Percentiles rank a stretch among this genome's conserved stretches.
These are phyloP conservation scores for Biancaea sappan DNA, from an alignment of 306 rosid species.

Conservation along the genomic window DNA sequence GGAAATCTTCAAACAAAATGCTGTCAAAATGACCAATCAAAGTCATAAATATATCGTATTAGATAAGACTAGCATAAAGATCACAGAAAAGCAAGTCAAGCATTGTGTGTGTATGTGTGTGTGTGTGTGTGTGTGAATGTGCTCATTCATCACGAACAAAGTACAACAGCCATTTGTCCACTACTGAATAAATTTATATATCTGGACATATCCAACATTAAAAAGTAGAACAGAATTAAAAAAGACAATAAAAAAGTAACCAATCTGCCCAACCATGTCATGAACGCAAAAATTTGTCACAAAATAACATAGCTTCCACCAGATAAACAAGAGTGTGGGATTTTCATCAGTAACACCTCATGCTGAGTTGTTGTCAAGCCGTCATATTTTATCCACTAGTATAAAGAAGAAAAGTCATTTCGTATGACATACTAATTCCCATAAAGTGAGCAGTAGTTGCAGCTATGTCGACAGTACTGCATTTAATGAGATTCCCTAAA, in stretches of 20 bases:
- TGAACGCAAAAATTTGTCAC: constrained; percentile 11
- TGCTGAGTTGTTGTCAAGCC: not conserved
- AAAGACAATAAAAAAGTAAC: constrained; percentile 48
- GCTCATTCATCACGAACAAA: constrained; percentile 35
- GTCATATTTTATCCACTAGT: constrained; percentile 37
- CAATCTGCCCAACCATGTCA: constrained; percentile 44
- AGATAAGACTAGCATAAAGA: constrained; percentile 44
- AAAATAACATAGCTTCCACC: constrained; percentile 25
- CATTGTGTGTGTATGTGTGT: constrained; percentile 40
- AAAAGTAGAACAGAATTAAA: constrained; percentile 42
- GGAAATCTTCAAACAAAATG: constrained; percentile 86
- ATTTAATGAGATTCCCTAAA: not conserved
- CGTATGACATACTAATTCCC: constrained; percentile 30
- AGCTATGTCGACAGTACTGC: constrained; percentile 26
- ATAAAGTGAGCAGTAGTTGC: constrained; percentile 19
- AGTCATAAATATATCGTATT: constrained; percentile 26
- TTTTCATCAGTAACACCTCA: constrained; percentile 15
- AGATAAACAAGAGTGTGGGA: constrained; percentile 33
- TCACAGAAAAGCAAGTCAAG: constrained; percentile 36
- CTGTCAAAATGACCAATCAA: constrained; percentile 53
- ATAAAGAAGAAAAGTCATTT: constrained; percentile 15
- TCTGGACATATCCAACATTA: constrained; percentile 35
- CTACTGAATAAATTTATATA: constrained; percentile 36
- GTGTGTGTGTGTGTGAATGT: constrained; percentile 43
- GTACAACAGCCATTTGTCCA: constrained; percentile 33